phyloP scores from a whole-genome alignment of 2,329 filamentous ascomycete genomes.

The Alternaria brassicae region DNA sequence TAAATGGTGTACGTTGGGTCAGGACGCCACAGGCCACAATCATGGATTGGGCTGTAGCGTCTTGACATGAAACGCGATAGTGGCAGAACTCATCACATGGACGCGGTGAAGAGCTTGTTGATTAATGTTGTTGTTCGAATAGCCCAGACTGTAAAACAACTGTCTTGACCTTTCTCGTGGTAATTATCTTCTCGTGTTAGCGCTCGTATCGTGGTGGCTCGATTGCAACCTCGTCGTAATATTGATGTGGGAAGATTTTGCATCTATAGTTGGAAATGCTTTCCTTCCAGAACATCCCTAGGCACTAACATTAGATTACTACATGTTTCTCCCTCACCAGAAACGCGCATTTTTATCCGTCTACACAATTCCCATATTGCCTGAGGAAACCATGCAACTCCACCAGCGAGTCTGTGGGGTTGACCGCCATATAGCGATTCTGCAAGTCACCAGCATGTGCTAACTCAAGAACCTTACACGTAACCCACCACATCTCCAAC shows the following conservation, averaged over 20 bases:
- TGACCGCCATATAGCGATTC: slow-evolving; percentile 11
- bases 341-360: background rate
- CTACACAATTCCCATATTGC: background rate
- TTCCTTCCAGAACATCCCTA: background rate
- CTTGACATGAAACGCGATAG: background rate
- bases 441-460: background rate
- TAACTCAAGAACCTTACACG: slow-evolving; percentile 15
- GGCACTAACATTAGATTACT: background rate
- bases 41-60: background rate
- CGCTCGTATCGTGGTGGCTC: background rate
- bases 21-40: background rate
- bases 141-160: background rate
- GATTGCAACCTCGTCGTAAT: background rate
- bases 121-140: background rate
- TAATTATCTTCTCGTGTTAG: background rate
- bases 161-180: background rate
- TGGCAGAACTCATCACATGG: background rate
- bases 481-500: slow-evolving; percentile 26
- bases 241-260: background rate
- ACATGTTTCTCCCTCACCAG: background rate
- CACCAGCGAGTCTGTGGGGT: slow-evolving; percentile 14
- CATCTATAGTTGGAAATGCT: background rate
- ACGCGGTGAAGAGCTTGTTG: background rate
- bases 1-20: background rate
- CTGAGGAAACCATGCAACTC: slow-evolving; percentile 16